These are phyloP conservation scores for Tetraselmis striata DNA, from an alignment of 139 green algal species.

Conservation along the genomic window DNA sequence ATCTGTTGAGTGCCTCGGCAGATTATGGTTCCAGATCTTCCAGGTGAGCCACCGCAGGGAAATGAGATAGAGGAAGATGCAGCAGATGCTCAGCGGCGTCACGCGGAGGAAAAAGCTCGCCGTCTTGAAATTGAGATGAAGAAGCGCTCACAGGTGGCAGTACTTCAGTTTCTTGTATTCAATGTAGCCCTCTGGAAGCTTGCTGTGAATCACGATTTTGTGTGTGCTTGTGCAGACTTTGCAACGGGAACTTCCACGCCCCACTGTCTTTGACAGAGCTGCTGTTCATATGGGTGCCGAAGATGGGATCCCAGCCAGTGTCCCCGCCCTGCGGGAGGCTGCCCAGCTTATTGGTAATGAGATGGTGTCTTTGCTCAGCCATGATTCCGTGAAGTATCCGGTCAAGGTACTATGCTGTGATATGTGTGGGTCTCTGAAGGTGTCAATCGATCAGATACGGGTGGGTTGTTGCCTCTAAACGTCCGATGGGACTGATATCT, in stretches of 20 bases:
- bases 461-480: too few relatives aligned
- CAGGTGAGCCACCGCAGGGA: not conserved
- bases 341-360: slow-evolving; percentile 66
- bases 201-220: not conserved
- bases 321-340: slow-evolving; percentile 33
- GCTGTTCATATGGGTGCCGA: slow-evolving; percentile 8
- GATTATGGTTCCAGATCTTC: slow-evolving; percentile 11
- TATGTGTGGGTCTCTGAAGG: too few relatives aligned
- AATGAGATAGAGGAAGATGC: slow-evolving; percentile 12
- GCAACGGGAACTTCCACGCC: slow-evolving; percentile 68
- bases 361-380: slow-evolving; percentile 51
- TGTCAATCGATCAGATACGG: too few relatives aligned
- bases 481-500: too few relatives aligned
- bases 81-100: slow-evolving; percentile 1
- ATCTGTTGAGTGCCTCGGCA: slow-evolving; percentile 3
- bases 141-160: slow-evolving; percentile 4
- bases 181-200: not conserved
- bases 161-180: not conserved
- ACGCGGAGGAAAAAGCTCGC: slow-evolving; percentile 1
- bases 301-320: slow-evolving; percentile 15
- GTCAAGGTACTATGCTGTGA: slow-evolving; percentile 12
- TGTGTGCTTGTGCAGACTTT: slow-evolving; percentile 46
- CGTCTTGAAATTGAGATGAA: slow-evolving; percentile 4
- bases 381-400: slow-evolving; percentile 66
- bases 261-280: slow-evolving; percentile 30